Base-by-base conservation (phyloP, 768 basidiomycete genomes). In the Tricholoma sp. region DNA sequence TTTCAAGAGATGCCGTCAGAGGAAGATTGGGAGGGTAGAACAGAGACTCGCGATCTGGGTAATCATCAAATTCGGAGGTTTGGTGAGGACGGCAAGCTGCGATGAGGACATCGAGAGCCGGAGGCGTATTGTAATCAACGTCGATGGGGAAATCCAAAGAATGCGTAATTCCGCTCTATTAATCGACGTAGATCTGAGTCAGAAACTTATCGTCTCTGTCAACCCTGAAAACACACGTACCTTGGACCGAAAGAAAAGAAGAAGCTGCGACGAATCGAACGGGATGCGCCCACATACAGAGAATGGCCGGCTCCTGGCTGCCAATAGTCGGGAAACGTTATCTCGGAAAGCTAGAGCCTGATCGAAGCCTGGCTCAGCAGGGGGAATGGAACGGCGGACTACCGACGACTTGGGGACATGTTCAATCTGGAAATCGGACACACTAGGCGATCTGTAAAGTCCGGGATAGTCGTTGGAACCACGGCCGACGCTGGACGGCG, bases 121-220 rank as follows among this genome's bases (percentile, higher is more conserved):
- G 88, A 13, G 89, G 88, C 13, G 84, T 79, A 66, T 82, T 84
- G 62, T 86, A 83, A 60, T 85, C 84, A 45, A 88, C 78, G 62
- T 91, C 86, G 57, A 92, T 81, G 4, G 90, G 90, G 65, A 91
- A 91, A 66, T 91, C 88, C 18, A 92, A 77, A 8, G 88, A 86
- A 65, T 92, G 88, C 0, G 87, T 84, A 58, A 89, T 86, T 32
- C 86, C 89, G 58, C 83, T 84, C 89, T 92, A 59, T 49, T 33
- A 6, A 42, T 31, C 51, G 31, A 53, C 31, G 29, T 11, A 55
- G 28, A 48, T 36, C 53, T 66, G 48, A 58, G 54, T 32, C 24
- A 12, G 11, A 18, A n/a, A 6, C 24, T 24, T 24, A 49, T 17
- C 8, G 7, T 28, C 13, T 15, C 17, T n/a, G 9, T n/a, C 8